phyloP scores from a whole-genome alignment of 495 filamentous ascomycete species.

The Arthonia radiata region DNA sequence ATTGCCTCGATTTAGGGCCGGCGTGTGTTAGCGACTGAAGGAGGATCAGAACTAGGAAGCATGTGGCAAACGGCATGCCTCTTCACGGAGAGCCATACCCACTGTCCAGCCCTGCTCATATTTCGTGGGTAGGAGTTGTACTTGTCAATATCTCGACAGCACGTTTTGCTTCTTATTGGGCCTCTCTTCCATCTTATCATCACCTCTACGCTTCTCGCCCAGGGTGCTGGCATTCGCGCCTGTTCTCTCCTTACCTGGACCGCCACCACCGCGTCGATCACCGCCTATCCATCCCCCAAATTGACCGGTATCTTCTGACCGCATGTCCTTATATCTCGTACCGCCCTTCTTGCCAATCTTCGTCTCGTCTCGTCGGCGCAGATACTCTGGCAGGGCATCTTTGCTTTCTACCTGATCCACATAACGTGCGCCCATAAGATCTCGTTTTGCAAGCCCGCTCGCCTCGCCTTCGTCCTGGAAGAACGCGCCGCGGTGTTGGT shows the following conservation, averaged over 20 bases:
- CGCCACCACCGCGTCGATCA: constrained; percentile 11
- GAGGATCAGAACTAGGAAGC: too few relatives aligned
- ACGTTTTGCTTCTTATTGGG: constrained; percentile 10
- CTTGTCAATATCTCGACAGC: constrained; percentile 6
- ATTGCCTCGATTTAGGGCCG: too few relatives aligned
- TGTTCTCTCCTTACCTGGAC: constrained; percentile 12
- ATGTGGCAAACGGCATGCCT: too few relatives aligned
- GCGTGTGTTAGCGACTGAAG: too few relatives aligned
- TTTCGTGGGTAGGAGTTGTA: too few relatives aligned
- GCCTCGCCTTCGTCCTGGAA: constrained; percentile 57
- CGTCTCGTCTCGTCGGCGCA: constrained; percentile 86
- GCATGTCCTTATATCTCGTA: constrained; percentile 72
- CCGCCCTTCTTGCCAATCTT: constrained; percentile 80
- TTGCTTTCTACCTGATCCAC: constrained; percentile 57
- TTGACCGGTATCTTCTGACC: constrained; percentile 71
- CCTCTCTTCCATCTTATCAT: constrained; percentile 16
- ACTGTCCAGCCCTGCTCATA: too few relatives aligned
- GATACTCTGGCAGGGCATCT: constrained; percentile 66
- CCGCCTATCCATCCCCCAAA: constrained; percentile 33
- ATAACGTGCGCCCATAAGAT: constrained; percentile 58
- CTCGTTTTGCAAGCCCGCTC: constrained; percentile 45
- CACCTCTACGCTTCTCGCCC: constrained; percentile 24
- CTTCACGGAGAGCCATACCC: too few relatives aligned
- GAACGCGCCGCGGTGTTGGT: constrained; percentile 92
- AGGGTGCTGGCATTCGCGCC: constrained; percentile 37